A percentile compares a stretch with the other conserved stretches of the same genome.
Conservation (phyloP, 148 eudicot genomes). For the Silene uniflora region DNA sequence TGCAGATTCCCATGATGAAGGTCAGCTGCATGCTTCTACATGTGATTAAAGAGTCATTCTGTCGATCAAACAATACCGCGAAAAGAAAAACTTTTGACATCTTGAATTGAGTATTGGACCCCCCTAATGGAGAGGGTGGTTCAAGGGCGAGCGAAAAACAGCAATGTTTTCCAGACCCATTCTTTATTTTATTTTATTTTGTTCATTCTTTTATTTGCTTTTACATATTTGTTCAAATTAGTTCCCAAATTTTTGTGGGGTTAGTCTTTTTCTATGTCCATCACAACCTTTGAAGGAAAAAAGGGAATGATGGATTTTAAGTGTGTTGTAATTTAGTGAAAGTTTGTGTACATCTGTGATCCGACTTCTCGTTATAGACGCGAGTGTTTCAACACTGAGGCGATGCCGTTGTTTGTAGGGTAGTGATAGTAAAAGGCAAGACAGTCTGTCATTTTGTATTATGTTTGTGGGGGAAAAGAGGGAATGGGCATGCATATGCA, state of each 20-base stretch:
- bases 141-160: slow-evolving; percentile 22
- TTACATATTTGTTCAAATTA: slow-evolving; percentile 21
- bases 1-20: slow-evolving; percentile 16
- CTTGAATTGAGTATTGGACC: slow-evolving; percentile 24
- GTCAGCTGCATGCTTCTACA: background rate
- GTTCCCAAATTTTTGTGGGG: slow-evolving; percentile 30
- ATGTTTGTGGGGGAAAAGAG: slow-evolving; percentile 18
- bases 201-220: slow-evolving; percentile 3
- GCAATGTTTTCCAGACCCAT: slow-evolving; percentile 21
- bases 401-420: slow-evolving; percentile 20
- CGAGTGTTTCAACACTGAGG: background rate
- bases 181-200: slow-evolving; percentile 6
- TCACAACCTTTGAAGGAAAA: slow-evolving; percentile 26
- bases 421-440: slow-evolving; percentile 17
- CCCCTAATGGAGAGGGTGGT: slow-evolving; percentile 28
- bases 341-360: background rate
- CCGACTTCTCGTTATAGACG: background rate
- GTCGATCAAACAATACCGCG: slow-evolving; percentile 9
- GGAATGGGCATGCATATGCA: slow-evolving; percentile 23
- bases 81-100: slow-evolving; percentile 18
- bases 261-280: slow-evolving; percentile 14
- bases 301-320: slow-evolving; percentile 33
- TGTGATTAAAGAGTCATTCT: slow-evolving; percentile 11
- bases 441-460: slow-evolving; percentile 33
- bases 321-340: slow-evolving; percentile 33